Percentiles rank a stretch among this genome's conserved stretches.
These are phyloP conservation scores for Colletotrichum musae DNA, from an alignment of 2,329 filamentous ascomycete genomes.

Conservation along the genomic window DNA sequence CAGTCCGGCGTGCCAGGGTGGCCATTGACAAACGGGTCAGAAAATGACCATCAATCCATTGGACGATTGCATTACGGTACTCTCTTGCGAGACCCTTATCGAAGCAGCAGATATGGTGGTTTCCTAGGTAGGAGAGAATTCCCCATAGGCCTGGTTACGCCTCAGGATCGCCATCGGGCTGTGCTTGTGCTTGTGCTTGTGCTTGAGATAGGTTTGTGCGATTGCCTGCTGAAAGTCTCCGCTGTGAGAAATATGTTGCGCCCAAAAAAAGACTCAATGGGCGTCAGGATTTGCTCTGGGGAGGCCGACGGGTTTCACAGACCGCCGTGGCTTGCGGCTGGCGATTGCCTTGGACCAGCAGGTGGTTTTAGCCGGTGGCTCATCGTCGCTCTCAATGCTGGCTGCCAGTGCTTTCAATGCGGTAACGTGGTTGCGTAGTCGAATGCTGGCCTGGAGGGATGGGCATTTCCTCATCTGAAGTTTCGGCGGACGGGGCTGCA, in stretches of 20 bases:
- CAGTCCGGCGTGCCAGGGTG: conserved; percentile 22
- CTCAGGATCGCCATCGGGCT: conserved; percentile 6
- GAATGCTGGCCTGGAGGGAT: background rate
- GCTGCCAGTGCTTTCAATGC: background rate
- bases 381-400: background rate
- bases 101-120: background rate
- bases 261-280: conserved; percentile 20
- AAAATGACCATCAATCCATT: background rate
- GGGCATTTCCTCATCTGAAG: conserved; percentile 4
- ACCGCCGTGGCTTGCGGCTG: conserved; percentile 8
- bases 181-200: conserved; percentile 5
- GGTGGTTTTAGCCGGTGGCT: conserved; percentile 1
- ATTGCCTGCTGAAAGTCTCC: background rate
- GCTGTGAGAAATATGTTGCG: conserved; percentile 22
- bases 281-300: conserved; percentile 17
- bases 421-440: background rate
- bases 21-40: background rate
- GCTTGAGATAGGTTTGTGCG: background rate
- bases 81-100: background rate
- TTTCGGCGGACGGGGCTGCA: conserved; percentile 4
- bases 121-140: background rate
- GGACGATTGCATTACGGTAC: background rate
- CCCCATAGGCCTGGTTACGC: background rate
- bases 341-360: conserved; percentile 9
- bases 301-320: conserved; percentile 22